Evolutionary conservation across 257 asterid genomes (phyloP).

Genomic region (Przewalskia tangutica): DNA sequence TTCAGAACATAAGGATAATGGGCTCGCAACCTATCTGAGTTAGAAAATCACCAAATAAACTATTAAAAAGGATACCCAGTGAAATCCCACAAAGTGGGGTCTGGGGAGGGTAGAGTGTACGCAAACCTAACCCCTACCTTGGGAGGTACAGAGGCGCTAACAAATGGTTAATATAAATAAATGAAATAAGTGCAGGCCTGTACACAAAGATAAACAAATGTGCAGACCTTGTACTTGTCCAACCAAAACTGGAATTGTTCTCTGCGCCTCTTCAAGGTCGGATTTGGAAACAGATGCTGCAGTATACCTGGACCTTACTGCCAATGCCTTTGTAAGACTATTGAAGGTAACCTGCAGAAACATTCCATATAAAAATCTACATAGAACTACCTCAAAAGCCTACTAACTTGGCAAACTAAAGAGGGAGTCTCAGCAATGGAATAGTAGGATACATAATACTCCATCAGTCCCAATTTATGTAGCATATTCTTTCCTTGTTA

Average conservation of each 20-base stretch:
- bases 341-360: slow-evolving; percentile 43
- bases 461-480: no score
- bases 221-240: slow-evolving; percentile 40
- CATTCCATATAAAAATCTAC: slow-evolving; percentile 4
- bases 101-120: no score
- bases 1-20: neutral
- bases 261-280: slow-evolving; percentile 27
- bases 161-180: neutral
- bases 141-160: no score
- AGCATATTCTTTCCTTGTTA: no score
- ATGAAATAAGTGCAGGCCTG: neutral
- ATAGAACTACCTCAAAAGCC: neutral
- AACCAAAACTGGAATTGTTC: slow-evolving; percentile 23
- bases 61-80: neutral
- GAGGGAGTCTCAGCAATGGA: neutral
- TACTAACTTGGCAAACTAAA: neutral
- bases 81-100: no score
- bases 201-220: neutral
- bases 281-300: slow-evolving; percentile 28
- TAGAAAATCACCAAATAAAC: neutral
- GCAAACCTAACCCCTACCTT: no score
- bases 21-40: neutral
- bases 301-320: slow-evolving; percentile 24
- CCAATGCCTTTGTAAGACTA: slow-evolving; percentile 32
- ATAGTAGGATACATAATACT: neutral